Percentiles rank a stretch among this genome's conserved stretches.
These are phyloP conservation scores for Rhynchospora tenuis DNA, from an alignment of 176 grass and related monocot species.

Conservation along the genomic window DNA sequence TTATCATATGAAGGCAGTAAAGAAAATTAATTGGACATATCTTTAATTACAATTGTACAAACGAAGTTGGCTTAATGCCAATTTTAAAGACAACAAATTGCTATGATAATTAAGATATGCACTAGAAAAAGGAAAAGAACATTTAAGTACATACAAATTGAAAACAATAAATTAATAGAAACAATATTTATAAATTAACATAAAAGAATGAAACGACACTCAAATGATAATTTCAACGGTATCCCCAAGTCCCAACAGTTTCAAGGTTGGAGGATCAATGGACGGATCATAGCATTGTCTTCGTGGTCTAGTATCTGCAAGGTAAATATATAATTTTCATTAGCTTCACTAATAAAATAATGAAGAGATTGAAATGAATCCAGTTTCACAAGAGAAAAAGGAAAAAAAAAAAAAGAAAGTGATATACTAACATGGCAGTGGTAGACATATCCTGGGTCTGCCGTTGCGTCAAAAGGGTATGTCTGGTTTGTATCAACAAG, in stretches of 20 bases:
- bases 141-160: background rate
- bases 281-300: slow-evolving; percentile 68
- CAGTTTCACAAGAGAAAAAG: background rate
- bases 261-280: slow-evolving; percentile 31
- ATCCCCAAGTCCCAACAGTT: background rate
- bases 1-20: background rate
- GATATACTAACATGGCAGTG: slow-evolving; percentile 55
- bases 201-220: background rate
- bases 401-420: background rate
- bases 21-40: background rate
- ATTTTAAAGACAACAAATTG: background rate
- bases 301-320: slow-evolving; percentile 68
- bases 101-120: background rate
- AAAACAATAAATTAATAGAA: background rate
- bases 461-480: slow-evolving; percentile 72
- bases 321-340: background rate
- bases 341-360: background rate
- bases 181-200: background rate
- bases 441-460: slow-evolving; percentile 72
- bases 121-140: background rate
- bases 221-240: background rate
- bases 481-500: slow-evolving; percentile 40
- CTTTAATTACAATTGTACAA: background rate
- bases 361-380: background rate
- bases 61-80: background rate